phyloP scores from a whole-genome alignment of 495 filamentous ascomycete genomes.

The Evernia prunastri region DNA sequence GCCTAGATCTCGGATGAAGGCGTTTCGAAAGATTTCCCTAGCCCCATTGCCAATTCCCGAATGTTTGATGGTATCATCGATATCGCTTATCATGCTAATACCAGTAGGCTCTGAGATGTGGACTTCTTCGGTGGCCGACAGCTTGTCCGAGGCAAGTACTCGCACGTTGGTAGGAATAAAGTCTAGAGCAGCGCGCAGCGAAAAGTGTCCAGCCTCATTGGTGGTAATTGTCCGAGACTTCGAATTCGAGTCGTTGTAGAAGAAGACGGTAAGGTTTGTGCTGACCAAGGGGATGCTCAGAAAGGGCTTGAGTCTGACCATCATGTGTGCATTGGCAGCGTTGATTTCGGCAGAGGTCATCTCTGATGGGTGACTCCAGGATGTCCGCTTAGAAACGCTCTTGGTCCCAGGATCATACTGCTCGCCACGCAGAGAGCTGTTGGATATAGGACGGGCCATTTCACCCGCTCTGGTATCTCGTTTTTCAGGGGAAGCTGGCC shows the following conservation, averaged over 20 bases:
- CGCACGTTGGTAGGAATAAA: slow-evolving; percentile 88
- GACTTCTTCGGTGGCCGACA: slow-evolving; percentile 72
- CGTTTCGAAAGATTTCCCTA: slow-evolving; percentile 91
- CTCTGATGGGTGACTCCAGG: slow-evolving; percentile 48
- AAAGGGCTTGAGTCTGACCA: slow-evolving; percentile 83
- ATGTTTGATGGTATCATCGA: slow-evolving; percentile 97
- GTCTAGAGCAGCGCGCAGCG: slow-evolving; percentile 64
- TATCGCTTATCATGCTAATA: slow-evolving; percentile 91
- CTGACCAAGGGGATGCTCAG: slow-evolving; percentile 70
- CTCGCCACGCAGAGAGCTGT: slow-evolving; percentile 20
- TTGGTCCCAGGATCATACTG: slow-evolving; percentile 33
- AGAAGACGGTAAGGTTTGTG: slow-evolving; percentile 78
- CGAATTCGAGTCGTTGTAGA: slow-evolving; percentile 75
- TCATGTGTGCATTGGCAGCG: slow-evolving; percentile 75
- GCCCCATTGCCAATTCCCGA: slow-evolving; percentile 82
- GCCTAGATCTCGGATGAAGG: slow-evolving; percentile 76
- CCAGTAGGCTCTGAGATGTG: slow-evolving; percentile 70
- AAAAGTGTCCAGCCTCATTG: slow-evolving; percentile 83
- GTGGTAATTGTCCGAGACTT: slow-evolving; percentile 74
- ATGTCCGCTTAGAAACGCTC: slow-evolving; percentile 37
- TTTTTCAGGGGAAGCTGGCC: slow-evolving; percentile 21
- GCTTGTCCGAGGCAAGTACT: slow-evolving; percentile 75
- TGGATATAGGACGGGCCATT: slow-evolving; percentile 21
- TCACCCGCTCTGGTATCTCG: slow-evolving; percentile 6
- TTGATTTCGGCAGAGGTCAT: slow-evolving; percentile 66